Conservation (phyloP, 169 alveolate genomes). For the Plasmodium berghei region DNA sequence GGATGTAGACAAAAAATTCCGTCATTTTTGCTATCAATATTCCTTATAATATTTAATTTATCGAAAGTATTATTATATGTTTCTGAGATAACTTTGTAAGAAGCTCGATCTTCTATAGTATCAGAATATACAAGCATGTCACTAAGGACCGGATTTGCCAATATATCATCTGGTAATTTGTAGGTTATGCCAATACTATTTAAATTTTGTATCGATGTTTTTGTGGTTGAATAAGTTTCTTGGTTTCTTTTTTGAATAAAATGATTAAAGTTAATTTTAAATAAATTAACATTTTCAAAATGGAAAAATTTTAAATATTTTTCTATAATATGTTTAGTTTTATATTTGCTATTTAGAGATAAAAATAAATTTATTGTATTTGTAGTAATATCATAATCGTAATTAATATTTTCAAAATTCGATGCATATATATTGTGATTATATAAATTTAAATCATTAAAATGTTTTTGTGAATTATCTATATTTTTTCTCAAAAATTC, state of each 20-base stretch:
- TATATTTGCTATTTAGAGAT: neutral
- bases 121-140: neutral
- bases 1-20: neutral
- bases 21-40: neutral
- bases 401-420: conserved; percentile 41
- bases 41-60: neutral
- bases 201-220: neutral
- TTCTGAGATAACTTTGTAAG: no score
- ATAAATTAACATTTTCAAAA: conserved; percentile 32
- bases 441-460: conserved; percentile 41
- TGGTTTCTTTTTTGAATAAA: neutral
- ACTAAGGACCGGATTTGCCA: neutral
- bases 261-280: conserved; percentile 27
- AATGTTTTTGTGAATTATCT: conserved; percentile 24
- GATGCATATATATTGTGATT: conserved; percentile 33
- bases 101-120: neutral
- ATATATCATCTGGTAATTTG: neutral
- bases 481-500: neutral
- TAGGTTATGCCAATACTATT: neutral
- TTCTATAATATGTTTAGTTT: conserved; percentile 15
- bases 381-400: conserved; percentile 34
- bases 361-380: conserved; percentile 29
- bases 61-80: neutral
- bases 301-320: conserved; percentile 14
- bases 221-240: neutral